These are phyloP conservation scores for Tanozyma kutaoensis DNA, from an alignment of 805 yeast genomes.

Conservation along the genomic window DNA sequence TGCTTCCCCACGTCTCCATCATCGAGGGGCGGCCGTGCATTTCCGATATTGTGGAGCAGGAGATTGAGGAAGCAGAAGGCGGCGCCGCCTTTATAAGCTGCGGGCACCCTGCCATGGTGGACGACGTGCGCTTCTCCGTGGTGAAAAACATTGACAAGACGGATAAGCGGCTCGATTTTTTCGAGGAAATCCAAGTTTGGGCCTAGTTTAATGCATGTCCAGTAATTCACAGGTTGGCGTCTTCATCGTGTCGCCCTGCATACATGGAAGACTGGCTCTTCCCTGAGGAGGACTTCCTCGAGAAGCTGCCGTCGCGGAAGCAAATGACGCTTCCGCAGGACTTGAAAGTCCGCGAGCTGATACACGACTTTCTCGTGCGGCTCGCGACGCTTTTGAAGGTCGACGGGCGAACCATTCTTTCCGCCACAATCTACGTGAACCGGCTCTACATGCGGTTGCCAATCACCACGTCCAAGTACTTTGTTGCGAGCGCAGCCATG, in stretches of 20 bases:
- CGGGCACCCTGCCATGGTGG: conserved; percentile 21
- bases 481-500: conserved; percentile 29
- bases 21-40: conserved; percentile 13
- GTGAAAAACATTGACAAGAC: conserved; percentile 7
- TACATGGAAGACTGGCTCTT: too few species aligned
- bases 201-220: too few species aligned
- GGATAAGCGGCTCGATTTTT: conserved; percentile 7
- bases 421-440: conserved; percentile 25
- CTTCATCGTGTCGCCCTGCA: too few species aligned
- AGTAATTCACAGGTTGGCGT: too few species aligned
- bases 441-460: conserved; percentile 28
- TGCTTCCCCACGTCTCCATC: conserved; percentile 20
- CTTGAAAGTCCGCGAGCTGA: conserved; percentile 20
- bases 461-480: conserved; percentile 28
- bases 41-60: neutral
- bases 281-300: conserved; percentile 18
- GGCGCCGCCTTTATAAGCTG: conserved; percentile 14
- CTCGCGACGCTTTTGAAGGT: conserved; percentile 23
- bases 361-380: conserved; percentile 23
- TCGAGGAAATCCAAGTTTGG: conserved; percentile 9
- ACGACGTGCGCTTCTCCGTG: conserved; percentile 12
- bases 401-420: conserved; percentile 27
- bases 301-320: conserved; percentile 18
- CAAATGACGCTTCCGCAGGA: conserved; percentile 23
- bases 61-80: neutral